Base-by-base conservation (phyloP, 371 early-diverging fungal genomes). In the Phascolomyces articulosus region DNA sequence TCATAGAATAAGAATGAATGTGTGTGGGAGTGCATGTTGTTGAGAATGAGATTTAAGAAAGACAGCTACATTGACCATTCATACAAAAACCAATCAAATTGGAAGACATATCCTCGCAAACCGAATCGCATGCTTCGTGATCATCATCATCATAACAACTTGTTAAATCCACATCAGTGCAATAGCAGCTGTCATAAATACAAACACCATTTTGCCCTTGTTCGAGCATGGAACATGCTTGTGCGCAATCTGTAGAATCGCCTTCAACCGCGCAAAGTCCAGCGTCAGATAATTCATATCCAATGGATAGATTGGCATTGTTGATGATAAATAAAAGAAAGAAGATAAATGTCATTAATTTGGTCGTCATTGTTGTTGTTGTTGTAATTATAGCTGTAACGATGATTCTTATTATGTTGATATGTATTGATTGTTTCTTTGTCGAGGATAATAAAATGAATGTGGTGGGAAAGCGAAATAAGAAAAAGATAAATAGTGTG, bases 41-140 rank as follows among this genome's bases (percentile, higher is more conserved):
- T 7, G 6, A n/a, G 4, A 49, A n/a, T 23, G 4, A 13, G 13
- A 51, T 44, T 68, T 69, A 79, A 23, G 65, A 63, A 26, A 79
- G 63, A 49, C 79, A 79, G 55, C 69, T 71, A 44, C 79, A 79
- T 57, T 72, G 76, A 29, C 64, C 70, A 58, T 75, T 70, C 70
- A 72, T 71, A 63, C 79, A 79, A 28, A 75, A 69, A 6, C 79
- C 79, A 62, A 75, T 47, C 10, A 71, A 49, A 27, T 58, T 60
- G 54, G 68, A 51, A 29, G 73, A 71, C 62, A 79, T 68, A 48
- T 73, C 74, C 68, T 75, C 74, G 65, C 79, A 79, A 26, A 75
- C 53, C 23, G 79, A 69, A 59, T 79, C 74, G 48, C 79, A 79
- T 18, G 62, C 64, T 63, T 79, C 79, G 44, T 79, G 79, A 40